phyloP scores from a whole-genome alignment of 1,139 yeast genomes.

The Candida labiduridarum region DNA sequence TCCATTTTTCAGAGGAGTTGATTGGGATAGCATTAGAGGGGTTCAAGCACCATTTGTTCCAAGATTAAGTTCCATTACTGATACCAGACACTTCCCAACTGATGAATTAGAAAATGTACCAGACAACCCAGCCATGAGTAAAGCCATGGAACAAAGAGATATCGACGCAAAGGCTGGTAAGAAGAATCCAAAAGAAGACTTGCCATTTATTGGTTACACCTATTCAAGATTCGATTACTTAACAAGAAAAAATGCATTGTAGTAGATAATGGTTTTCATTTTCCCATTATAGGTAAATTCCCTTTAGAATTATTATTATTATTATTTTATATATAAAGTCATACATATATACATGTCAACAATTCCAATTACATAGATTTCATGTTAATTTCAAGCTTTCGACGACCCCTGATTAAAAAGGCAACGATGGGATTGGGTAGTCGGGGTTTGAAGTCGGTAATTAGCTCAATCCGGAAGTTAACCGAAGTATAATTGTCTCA shows the following conservation, averaged over 20 bases:
- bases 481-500: no score
- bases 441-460: no score
- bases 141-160: conserved; percentile 67
- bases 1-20: conserved; percentile 95
- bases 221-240: conserved; percentile 91
- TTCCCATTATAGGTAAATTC: no score
- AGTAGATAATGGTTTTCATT: conserved; percentile 11
- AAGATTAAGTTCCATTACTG: conserved; percentile 71
- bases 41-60: conserved; percentile 94
- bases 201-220: conserved; percentile 96
- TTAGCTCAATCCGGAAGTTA: no score
- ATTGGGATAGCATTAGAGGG: conserved; percentile 90
- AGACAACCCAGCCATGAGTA: conserved; percentile 82
- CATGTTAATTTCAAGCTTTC: no score
- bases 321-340: not conserved
- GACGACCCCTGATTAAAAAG: no score
- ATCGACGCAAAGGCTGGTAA: conserved; percentile 35
- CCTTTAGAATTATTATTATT: not conserved
- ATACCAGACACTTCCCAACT: conserved; percentile 96
- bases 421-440: no score
- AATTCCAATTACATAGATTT: no score
- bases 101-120: conserved; percentile 96
- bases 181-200: conserved; percentile 68
- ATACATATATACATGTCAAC: not conserved
- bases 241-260: conserved; percentile 83